These are phyloP conservation scores for Erodium moschatum DNA, from an alignment of 441 rosid genomes.

Conservation along the genomic window DNA sequence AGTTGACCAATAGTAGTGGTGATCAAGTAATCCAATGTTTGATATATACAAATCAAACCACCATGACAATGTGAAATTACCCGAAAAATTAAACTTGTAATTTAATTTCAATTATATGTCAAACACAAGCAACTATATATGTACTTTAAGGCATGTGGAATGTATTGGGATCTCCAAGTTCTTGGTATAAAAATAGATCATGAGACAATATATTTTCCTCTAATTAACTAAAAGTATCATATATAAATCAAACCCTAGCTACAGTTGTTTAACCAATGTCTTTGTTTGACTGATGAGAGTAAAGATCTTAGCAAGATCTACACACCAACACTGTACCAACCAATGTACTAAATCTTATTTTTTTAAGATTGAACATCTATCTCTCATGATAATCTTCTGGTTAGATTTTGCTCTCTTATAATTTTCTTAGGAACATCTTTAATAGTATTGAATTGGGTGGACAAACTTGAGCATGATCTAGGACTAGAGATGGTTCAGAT, in stretches of 20 bases:
- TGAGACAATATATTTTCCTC: constrained; percentile 3
- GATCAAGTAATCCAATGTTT: too few species aligned
- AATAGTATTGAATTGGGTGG: neutral
- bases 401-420: neutral
- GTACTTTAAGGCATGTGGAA: neutral
- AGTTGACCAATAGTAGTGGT: too few species aligned
- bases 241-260: neutral
- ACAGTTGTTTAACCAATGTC: neutral
- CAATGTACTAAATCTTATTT: constrained; percentile 13
- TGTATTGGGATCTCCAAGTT: constrained; percentile 2
- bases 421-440: neutral
- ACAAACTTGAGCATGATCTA: neutral
- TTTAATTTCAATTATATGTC: neutral
- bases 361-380: neutral
- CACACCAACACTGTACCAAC: constrained; percentile 13
- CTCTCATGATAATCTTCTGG: neutral
- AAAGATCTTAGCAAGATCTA: constrained; percentile 9
- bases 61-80: too few species aligned
- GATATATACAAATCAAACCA: too few species aligned
- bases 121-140: neutral
- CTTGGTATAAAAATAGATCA: neutral
- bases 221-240: neutral
- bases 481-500: too few species aligned
- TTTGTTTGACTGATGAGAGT: constrained; percentile 10
- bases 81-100: neutral